Evolutionary conservation across 148 eudicot genomes (phyloP), one percentile per base, ranked within the genome.

Genomic region (Limonium bicolor): DNA sequence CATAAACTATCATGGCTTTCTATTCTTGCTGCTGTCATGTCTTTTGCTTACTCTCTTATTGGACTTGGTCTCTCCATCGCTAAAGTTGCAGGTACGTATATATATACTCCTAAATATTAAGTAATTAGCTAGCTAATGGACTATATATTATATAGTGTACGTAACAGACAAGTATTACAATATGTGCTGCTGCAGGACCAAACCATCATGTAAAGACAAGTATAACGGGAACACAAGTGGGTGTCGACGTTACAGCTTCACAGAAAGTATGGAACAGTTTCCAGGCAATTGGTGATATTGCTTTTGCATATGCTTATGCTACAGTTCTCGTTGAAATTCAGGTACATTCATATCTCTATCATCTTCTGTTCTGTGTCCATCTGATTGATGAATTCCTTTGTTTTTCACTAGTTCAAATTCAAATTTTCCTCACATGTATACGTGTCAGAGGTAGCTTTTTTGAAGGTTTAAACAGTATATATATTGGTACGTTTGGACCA

Each of bases 311-410:
- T 20, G 49, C 64, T 14, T 65, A 29, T 42, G 53, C 60, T 2
- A 32, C 36, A 13, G 60, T 65, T 35, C 60, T 65, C 2, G 41
- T 65, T n/a, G 64, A 65, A 31, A 65, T 64, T 15, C 60, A 81
- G 84, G 77, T 6, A 41, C 20, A 24, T 1, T 13, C 21, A 38
- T 15, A 7, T 21, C 22, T 21, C 42, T 14, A 17, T 38, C 17
- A 2, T 20, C 14, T 5, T 4, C 2, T 2, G 33, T 8, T n/a
- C 33, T n/a, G 12, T 8, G 33, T 2, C 33, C 33, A 29, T 8
- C 33, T 29, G 33, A 29, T 29, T 8, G 12, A 29, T 29, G 10
- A 7, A n/a, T 29, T 29, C 10, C 12, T 8, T 7, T 29, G 33
- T 29, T 8, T 4, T 32, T 32, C 13, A 9, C 36, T 9, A 32